Base-by-base conservation (phyloP, 495 filamentous ascomycete species). In the Podospora fimiseda region DNA sequence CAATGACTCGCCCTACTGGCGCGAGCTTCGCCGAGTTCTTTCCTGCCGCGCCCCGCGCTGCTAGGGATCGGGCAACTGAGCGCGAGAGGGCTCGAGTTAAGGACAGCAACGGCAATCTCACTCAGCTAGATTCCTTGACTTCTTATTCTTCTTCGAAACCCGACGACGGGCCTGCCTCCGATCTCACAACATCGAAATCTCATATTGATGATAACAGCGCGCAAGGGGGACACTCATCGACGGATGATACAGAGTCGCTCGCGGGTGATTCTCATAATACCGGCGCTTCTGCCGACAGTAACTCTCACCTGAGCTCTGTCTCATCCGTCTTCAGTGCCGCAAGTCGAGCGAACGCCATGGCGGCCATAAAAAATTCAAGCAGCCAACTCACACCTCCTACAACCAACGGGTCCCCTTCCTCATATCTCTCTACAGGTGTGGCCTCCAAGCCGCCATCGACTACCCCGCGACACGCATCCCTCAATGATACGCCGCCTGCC, bases 11-110 rank as follows among this genome's bases (percentile, higher is more conserved):
- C 75, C 82, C 86, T 62, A 77, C 83, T 49, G 75, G 70, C 61
- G 86, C 87, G 75, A 83, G 87, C 66, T 93, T 89, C 80, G 87
- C 87, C 67, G 83, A 90, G 70, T 94, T 90, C 77, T 95, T 94
- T 68, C 89, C 91, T 54, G 81, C 86, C 67, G 90, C 90, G 57
- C 88, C 90, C 57, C 71, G 77, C 56, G 75, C 70, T 40, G 74
- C 77, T 46, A 76, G 71, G 68, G 75, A 79, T 64, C 75, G 73
- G 67, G 76, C 76, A 51, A 74, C 70, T 65, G 76, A 80, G 65
- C 70, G 77, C 59, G 76, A 80, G 63, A 70, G 56, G 64, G 65
- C 60, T 38, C 66, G 53, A 58, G 55, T 48, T 43, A 66, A 42
- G 43, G 63, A 61, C 53, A 43, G 46, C 42, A 61, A 54, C 51